Evolutionary conservation across 257 asterid species (phyloP).

Genomic region (Solanum virginianum): DNA sequence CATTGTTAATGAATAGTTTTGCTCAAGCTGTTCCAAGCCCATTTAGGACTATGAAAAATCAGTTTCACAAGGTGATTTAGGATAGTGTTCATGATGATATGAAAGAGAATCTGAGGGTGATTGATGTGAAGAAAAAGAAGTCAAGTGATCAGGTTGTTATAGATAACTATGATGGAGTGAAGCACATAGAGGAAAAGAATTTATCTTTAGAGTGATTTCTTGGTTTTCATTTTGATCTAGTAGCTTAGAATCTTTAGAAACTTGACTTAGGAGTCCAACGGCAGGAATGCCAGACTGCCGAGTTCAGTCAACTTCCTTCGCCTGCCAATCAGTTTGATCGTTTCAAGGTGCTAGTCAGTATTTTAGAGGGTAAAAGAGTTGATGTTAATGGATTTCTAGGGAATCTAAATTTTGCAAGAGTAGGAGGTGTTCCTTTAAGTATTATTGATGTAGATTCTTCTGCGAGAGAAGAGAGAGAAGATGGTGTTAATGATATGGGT

Average conservation of each 20-base stretch:
- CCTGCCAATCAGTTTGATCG: conserved; percentile 39
- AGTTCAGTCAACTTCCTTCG: conserved; percentile 7
- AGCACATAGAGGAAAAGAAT: conserved; percentile 39
- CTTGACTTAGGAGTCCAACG: conserved; percentile 41
- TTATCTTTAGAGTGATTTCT: conserved; percentile 52
- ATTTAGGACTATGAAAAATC: conserved; percentile 43
- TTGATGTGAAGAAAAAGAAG: conserved; percentile 25
- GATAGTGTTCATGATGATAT: conserved; percentile 12
- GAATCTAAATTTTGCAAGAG: conserved; percentile 79
- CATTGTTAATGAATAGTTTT: conserved; percentile 48
- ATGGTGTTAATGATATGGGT: conserved; percentile 30
- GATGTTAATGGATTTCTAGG: conserved; percentile 72
- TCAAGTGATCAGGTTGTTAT: neutral
- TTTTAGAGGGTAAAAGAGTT: conserved; percentile 78
- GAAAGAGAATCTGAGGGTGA: conserved; percentile 7
- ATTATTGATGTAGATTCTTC: conserved; percentile 56
- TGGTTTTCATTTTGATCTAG: conserved; percentile 63
- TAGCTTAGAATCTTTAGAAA: conserved; percentile 47
- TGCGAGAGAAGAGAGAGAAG: conserved; percentile 42
- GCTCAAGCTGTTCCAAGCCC: conserved; percentile 64
- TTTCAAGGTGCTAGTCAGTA: conserved; percentile 37
- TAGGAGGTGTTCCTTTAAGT: conserved; percentile 87
- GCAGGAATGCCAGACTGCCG: conserved; percentile 25
- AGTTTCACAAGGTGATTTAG: conserved; percentile 28
- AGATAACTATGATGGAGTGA: conserved; percentile 6